These are phyloP conservation scores for Syzygium grande DNA, from an alignment of 345 rosid genomes.

Conservation along the genomic window DNA sequence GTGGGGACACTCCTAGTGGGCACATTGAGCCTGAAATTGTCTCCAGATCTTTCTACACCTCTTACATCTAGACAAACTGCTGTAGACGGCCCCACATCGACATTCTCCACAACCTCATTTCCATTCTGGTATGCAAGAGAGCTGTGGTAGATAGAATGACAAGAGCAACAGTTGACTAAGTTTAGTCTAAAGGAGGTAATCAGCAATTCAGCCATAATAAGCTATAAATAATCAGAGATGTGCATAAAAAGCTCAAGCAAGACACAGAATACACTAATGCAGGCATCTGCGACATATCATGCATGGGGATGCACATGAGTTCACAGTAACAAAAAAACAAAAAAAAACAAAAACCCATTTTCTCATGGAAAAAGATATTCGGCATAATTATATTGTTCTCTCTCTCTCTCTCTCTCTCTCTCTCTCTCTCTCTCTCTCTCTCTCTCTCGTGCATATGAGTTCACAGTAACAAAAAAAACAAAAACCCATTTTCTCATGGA, in stretches of 20 bases:
- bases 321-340: background rate
- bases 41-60: constrained; percentile 15
- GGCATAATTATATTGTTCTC: background rate
- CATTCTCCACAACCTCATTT: constrained; percentile 31
- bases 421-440: background rate
- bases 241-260: background rate
- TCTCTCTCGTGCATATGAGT: background rate
- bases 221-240: background rate
- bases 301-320: background rate
- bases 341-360: background rate
- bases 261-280: background rate
- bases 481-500: background rate
- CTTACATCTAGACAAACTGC: constrained; percentile 15
- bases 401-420: background rate
- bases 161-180: background rate
- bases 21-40: constrained; percentile 31
- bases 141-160: constrained; percentile 16
- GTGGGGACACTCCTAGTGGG: constrained; percentile 63
- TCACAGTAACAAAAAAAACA: background rate
- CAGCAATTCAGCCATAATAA: background rate
- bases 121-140: constrained; percentile 14
- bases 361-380: background rate
- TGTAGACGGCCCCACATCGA: constrained; percentile 10
- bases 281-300: background rate
- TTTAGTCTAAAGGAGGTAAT: background rate